These are phyloP conservation scores for Botryotinia calthae DNA, from an alignment of 2,329 filamentous ascomycete species.

Conservation along the genomic window DNA sequence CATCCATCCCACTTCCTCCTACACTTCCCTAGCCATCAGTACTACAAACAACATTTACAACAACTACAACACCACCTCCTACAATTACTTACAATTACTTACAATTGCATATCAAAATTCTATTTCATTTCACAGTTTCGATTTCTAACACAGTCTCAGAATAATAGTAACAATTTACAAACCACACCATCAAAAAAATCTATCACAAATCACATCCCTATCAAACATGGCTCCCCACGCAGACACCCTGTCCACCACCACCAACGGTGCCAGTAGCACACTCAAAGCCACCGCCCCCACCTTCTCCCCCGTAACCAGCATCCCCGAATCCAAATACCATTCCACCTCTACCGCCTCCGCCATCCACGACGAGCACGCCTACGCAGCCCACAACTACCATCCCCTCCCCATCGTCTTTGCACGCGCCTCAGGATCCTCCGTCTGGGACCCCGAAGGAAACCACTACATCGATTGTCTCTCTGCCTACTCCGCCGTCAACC, in stretches of 20 bases:
- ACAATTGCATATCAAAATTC: not conserved
- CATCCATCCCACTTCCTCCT: not conserved
- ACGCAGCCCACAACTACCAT: slow-evolving; percentile 98
- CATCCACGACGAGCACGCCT: slow-evolving; percentile 76
- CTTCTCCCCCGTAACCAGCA: slow-evolving; percentile 35
- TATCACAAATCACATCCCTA: not conserved
- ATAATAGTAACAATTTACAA: not conserved
- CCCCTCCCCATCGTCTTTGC: slow-evolving; percentile 93
- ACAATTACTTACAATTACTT: too few relatives aligned
- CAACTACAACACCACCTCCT: not conserved
- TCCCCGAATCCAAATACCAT: slow-evolving; percentile 55
- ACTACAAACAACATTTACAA: not conserved
- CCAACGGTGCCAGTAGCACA: slow-evolving; percentile 39
- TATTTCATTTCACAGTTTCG: not conserved
- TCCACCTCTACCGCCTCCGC: slow-evolving; percentile 74
- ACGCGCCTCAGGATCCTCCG: slow-evolving; percentile 76
- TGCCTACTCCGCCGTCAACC: slow-evolving; percentile 96
- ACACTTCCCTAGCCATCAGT: not conserved
- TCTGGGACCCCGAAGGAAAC: slow-evolving; percentile 95
- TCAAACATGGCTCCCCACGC: slow-evolving; percentile 58
- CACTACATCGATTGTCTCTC: slow-evolving; percentile 98
- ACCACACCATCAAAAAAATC: not conserved
- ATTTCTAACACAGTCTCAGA: not conserved
- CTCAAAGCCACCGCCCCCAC: slow-evolving; percentile 38
- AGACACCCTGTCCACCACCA: slow-evolving; percentile 37